phyloP scores from a whole-genome alignment of 192 early-diverging fungal genomes.

The Coemansia sp. region DNA sequence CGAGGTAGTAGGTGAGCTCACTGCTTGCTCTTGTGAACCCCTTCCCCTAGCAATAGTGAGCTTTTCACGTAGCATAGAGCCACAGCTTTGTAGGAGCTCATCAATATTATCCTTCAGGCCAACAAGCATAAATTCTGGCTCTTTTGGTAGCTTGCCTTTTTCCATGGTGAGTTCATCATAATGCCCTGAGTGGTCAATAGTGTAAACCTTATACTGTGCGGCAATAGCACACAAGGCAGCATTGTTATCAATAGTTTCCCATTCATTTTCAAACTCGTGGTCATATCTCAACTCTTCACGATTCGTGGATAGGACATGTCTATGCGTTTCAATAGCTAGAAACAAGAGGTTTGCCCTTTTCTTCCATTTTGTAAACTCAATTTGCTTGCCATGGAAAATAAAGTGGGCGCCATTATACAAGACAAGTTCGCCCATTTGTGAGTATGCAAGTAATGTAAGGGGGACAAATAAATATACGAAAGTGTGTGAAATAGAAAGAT shows the following conservation, averaged over 20 bases:
- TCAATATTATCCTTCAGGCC: neutral
- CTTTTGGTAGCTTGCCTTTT: neutral
- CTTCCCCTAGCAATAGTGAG: neutral
- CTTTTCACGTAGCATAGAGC: neutral
- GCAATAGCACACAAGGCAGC: neutral
- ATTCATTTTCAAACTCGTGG: neutral
- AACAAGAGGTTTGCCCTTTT: neutral
- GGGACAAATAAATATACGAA: too few species aligned
- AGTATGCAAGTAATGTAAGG: too few species aligned
- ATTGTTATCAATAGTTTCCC: neutral
- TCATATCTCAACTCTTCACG: neutral
- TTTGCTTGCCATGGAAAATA: neutral
- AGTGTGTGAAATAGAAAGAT: too few species aligned
- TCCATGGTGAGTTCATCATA: neutral
- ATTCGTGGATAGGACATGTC: neutral
- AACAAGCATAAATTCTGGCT: neutral
- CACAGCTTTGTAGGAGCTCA: neutral
- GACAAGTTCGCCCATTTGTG: neutral
- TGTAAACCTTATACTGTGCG: neutral
- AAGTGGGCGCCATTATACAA: neutral
- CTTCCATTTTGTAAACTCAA: neutral
- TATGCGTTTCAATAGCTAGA: neutral
- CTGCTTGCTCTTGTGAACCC: neutral
- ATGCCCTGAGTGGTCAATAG: neutral
- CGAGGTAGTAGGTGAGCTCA: neutral